Evolutionary conservation across 2,329 filamentous ascomycete species (phyloP).

Genomic region (Aspergillus novoparasiticus): DNA sequence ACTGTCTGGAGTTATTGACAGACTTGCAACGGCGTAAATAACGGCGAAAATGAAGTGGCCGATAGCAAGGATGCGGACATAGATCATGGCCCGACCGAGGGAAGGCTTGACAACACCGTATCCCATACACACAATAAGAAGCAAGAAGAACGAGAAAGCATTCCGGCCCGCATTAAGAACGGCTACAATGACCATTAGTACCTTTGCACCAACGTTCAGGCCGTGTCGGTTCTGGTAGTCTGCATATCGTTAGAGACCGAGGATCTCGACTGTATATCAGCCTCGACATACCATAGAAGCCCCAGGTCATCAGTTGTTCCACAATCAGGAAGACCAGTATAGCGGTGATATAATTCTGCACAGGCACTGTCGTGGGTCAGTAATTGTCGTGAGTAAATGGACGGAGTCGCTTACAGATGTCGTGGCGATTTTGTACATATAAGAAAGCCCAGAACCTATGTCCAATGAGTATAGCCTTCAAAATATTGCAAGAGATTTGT

Average conservation of each 20-base stretch:
- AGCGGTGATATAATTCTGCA: slow-evolving; percentile 98
- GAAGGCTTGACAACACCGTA: slow-evolving; percentile 97
- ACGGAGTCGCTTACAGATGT: slow-evolving; percentile 67
- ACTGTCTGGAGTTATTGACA: slow-evolving; percentile 85
- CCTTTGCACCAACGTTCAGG: slow-evolving; percentile 78
- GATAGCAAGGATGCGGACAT: slow-evolving; percentile 85
- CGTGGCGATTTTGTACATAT: slow-evolving; percentile 89
- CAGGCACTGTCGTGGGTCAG: slow-evolving; percentile 66
- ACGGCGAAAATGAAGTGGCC: slow-evolving; percentile 94
- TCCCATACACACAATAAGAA: slow-evolving; percentile 98
- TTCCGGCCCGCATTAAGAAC: slow-evolving; percentile 91
- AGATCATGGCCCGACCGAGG: slow-evolving; percentile 90
- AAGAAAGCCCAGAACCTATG: slow-evolving; percentile 87
- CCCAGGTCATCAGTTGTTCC: slow-evolving; percentile 98
- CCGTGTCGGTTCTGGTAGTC: slow-evolving; percentile 93
- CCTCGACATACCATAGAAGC: slow-evolving; percentile 75
- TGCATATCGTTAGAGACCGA: slow-evolving; percentile 45
- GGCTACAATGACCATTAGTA: slow-evolving; percentile 86
- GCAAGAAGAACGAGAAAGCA: slow-evolving; percentile 96
- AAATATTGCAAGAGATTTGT: background rate
- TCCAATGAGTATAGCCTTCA: slow-evolving; percentile 22
- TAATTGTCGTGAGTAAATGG: background rate
- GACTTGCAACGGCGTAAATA: slow-evolving; percentile 86
- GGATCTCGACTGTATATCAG: background rate
- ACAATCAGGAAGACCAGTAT: slow-evolving; percentile 92